phyloP scores from a whole-genome alignment of 2,329 filamentous ascomycete genomes.

The Penicillium sp. region DNA sequence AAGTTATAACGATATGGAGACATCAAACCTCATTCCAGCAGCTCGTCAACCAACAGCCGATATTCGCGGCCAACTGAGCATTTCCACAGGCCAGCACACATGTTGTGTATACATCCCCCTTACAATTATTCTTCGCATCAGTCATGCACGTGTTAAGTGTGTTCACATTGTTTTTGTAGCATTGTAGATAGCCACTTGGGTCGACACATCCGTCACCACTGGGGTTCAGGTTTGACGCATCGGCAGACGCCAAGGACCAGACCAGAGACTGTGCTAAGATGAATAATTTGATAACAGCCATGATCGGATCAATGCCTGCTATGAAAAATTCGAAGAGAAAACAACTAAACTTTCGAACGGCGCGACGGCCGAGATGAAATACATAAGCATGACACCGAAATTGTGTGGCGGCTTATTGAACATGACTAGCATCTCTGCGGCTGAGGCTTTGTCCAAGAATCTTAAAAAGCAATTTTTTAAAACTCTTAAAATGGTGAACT shows the following conservation, averaged over 20 bases:
- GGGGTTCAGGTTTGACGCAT: conserved; percentile 11
- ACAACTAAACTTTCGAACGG: background rate
- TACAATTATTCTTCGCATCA: background rate
- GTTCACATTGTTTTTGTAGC: conserved; percentile 8
- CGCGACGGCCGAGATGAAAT: background rate
- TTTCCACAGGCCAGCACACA: background rate
- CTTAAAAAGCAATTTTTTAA: background rate
- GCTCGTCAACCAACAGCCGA: conserved; percentile 2
- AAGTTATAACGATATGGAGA: background rate
- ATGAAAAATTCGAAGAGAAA: background rate
- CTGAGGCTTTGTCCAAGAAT: background rate
- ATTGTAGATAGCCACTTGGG: conserved; percentile 13
- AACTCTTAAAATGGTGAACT: background rate
- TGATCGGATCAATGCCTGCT: background rate
- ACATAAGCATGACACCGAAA: background rate
- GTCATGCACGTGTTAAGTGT: background rate
- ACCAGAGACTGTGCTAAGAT: background rate
- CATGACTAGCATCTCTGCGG: background rate
- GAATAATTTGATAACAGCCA: background rate
- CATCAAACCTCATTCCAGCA: conserved; percentile 4
- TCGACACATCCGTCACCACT: conserved; percentile 11
- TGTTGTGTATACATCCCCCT: background rate
- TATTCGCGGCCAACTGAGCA: conserved; percentile 3
- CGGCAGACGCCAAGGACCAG: conserved; percentile 1
- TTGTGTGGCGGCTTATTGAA: background rate